phyloP scores from a whole-genome alignment of 257 asterid species.

The Jacaranda copaia region DNA sequence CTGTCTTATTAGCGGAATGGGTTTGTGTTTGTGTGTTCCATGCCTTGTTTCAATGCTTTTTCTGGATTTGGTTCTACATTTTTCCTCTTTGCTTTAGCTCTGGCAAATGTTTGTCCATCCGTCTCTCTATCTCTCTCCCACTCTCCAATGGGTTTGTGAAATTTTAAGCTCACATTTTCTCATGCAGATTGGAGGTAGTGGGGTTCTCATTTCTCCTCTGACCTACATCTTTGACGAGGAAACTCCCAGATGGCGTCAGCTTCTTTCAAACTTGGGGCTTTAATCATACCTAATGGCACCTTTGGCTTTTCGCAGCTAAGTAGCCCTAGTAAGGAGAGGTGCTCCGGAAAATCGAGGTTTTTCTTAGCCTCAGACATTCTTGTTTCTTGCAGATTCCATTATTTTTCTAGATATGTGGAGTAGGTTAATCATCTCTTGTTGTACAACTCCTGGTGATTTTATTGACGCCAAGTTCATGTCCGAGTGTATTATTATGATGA shows the following conservation, averaged over 20 bases:
- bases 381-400: too few relatives aligned
- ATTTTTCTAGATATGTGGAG: too few relatives aligned
- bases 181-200: conserved; percentile 98
- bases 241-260: conserved; percentile 95
- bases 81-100: not conserved
- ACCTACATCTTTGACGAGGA: conserved; percentile 97
- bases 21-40: not conserved
- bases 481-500: too few relatives aligned
- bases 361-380: too few relatives aligned
- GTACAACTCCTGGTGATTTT: too few relatives aligned
- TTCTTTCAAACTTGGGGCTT: conserved; percentile 71
- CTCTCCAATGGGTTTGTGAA: not conserved
- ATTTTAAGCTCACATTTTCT: not conserved
- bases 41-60: not conserved
- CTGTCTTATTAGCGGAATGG: not conserved
- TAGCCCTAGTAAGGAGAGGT: not conserved
- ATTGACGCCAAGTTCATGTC: too few relatives aligned
- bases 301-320: conserved; percentile 3
- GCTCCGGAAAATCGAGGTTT: not conserved
- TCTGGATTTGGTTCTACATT: not conserved
- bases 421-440: too few relatives aligned
- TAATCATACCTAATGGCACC: conserved; percentile 30
- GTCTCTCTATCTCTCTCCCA: not conserved
- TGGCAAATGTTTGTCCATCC: not conserved
- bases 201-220: conserved; percentile 88